Evolutionary conservation across 768 basidiomycete genomes (phyloP), one percentile per base, ranked within the genome.

Genomic region (Suillus alpinus): DNA sequence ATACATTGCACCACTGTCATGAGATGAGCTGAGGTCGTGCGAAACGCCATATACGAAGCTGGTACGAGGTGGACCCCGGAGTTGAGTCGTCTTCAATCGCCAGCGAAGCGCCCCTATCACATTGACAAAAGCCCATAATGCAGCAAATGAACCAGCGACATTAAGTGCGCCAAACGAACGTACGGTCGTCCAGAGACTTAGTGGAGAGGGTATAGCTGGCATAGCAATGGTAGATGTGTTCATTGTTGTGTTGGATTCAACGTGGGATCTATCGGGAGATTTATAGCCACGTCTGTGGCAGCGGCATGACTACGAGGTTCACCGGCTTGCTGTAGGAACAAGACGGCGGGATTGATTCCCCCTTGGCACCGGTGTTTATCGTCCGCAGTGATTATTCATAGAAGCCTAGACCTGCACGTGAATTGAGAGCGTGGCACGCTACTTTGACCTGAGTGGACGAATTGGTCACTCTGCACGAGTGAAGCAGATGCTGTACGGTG

Each of bases 21-120:
- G 37, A 0, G 64, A 55, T 6, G 46, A 12, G 6, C 49, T 5
- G 12, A 63, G 40, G 14, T 51, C 58, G 26, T 60, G 63, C 7
- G 60, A 60, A 2, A 67, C 61, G 1, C 69, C 70, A 12, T 60
- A 72, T 13, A 67, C 12, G 14, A 68, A 56, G 31, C 64, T 64
- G 12, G 55, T 41, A 9, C 61, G 65, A 4, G 65, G 63, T 29
- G 70, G 70, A 13, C 70, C 70, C 41, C 37, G 41, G 1, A 71
- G 62, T 14, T 40, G 32, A 0, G 68, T 69, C 0, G 67, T 68
- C 12, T 37, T 62, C 7, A 62, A 6, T 14, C 39, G 36, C 40
- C 50, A 36, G 18, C 61, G 62, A 2, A 56, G 18, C 12, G 56
- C 9, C 9, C 57, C 60, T 3, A 34, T 2, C 13, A 60, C 16